Conservation (phyloP, 2,329 filamentous ascomycete genomes). For the Talaromyces sp. region DNA sequence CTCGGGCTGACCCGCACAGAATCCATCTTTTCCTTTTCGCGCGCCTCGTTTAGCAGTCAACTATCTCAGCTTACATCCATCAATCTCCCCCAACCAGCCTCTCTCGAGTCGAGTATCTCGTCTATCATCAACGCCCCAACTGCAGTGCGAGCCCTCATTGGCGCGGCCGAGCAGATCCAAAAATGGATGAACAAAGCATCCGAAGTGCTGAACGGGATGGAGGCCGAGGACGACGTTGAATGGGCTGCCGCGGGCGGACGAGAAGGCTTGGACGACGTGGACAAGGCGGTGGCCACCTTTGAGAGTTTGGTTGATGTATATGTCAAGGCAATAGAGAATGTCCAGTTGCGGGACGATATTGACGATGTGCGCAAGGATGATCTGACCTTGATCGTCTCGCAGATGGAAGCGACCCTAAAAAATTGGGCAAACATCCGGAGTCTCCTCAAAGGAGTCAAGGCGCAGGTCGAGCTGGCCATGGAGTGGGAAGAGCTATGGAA, state of each 20-base stretch:
- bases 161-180: constrained; percentile 85
- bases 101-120: constrained; percentile 75
- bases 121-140: constrained; percentile 78
- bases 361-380: constrained; percentile 63
- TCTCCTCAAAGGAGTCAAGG: constrained; percentile 72
- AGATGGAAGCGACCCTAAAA: constrained; percentile 81
- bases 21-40: constrained; percentile 89
- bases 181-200: constrained; percentile 91
- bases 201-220: constrained; percentile 80
- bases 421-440: constrained; percentile 81
- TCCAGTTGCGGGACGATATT: constrained; percentile 77
- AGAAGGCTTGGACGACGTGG: constrained; percentile 50
- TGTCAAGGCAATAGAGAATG: constrained; percentile 84
- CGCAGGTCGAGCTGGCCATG: constrained; percentile 94
- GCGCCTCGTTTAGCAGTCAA: constrained; percentile 88
- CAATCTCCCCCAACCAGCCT: constrained; percentile 77
- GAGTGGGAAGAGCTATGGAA: constrained; percentile 99
- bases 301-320: constrained; percentile 89
- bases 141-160: constrained; percentile 77
- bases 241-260: constrained; percentile 84
- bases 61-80: constrained; percentile 87
- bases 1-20: constrained; percentile 58
- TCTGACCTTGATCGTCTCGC: constrained; percentile 67
- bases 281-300: constrained; percentile 71
- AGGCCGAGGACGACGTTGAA: constrained; percentile 95